Conservation (phyloP, 495 filamentous ascomycete species). For the Echria macrotheca region DNA sequence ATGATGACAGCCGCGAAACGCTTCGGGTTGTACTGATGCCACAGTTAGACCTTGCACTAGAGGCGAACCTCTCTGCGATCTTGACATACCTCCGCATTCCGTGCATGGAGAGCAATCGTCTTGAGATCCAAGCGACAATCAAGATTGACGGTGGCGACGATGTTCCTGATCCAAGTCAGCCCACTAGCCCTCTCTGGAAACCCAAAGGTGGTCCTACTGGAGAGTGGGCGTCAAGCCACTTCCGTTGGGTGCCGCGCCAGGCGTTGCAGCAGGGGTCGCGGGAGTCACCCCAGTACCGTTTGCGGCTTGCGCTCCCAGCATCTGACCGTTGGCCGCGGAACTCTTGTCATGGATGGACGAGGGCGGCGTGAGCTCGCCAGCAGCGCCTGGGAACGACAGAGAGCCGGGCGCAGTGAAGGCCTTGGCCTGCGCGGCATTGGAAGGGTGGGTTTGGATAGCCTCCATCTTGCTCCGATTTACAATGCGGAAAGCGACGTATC, state of each 20-base stretch:
- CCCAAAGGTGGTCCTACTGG: constrained; percentile 71
- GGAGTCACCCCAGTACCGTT: constrained; percentile 84
- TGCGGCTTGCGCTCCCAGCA: constrained; percentile 51
- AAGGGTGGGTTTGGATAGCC: constrained; percentile 80
- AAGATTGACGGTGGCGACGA: constrained; percentile 98
- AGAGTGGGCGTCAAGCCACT: constrained; percentile 89
- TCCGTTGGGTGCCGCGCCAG: constrained; percentile 68
- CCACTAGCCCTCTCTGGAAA: constrained; percentile 31
- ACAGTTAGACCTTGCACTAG: constrained; percentile 31
- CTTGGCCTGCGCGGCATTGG: constrained; percentile 82
- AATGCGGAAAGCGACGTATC: constrained; percentile 5
- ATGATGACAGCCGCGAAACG: constrained; percentile 99
- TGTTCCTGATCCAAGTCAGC: constrained; percentile 83
- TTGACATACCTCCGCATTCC: constrained; percentile 74
- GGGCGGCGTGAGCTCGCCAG: constrained; percentile 73
- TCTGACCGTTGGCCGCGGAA: constrained; percentile 45
- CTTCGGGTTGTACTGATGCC: constrained; percentile 49
- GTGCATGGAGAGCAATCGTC: constrained; percentile 96
- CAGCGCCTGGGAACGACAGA: constrained; percentile 82
- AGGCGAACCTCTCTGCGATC: too few species aligned
- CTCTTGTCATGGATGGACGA: constrained; percentile 48
- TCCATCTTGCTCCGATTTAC: constrained; percentile 58
- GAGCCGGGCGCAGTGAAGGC: constrained; percentile 86
- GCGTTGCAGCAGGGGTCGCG: constrained; percentile 92
- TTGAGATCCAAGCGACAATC: constrained; percentile 97